Evolutionary conservation across 768 basidiomycete genomes (phyloP).

Genomic region (Mycena galopus): DNA sequence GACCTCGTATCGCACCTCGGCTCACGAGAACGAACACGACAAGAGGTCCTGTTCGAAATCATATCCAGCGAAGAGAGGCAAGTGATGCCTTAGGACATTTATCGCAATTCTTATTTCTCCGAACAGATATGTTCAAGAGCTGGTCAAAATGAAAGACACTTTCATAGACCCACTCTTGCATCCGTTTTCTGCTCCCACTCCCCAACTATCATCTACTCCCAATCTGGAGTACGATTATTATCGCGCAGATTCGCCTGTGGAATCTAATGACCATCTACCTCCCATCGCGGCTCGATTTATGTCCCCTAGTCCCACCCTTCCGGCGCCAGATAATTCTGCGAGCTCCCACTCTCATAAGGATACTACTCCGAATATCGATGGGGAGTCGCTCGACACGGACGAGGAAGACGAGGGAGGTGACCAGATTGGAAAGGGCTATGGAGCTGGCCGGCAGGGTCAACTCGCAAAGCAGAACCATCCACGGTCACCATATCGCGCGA

Average conservation of each 20-base stretch:
- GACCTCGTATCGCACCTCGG: slow-evolving; percentile 94
- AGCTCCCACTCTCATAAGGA: slow-evolving; percentile 56
- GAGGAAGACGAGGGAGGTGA: slow-evolving; percentile 77
- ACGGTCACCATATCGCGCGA: slow-evolving; percentile 80
- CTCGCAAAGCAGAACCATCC: slow-evolving; percentile 75
- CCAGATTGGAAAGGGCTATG: slow-evolving; percentile 61
- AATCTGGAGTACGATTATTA: slow-evolving; percentile 79
- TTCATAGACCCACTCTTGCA: slow-evolving; percentile 93
- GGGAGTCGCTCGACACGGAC: slow-evolving; percentile 76
- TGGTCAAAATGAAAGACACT: slow-evolving; percentile 92
- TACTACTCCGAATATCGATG: slow-evolving; percentile 74
- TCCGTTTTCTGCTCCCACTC: slow-evolving; percentile 72
- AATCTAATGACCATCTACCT: slow-evolving; percentile 80
- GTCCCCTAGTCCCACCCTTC: slow-evolving; percentile 68
- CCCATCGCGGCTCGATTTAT: slow-evolving; percentile 95
- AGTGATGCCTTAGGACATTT: slow-evolving; percentile 39
- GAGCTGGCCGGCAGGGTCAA: slow-evolving; percentile 44
- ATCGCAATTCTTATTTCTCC: slow-evolving; percentile 27
- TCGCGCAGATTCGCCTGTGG: slow-evolving; percentile 75
- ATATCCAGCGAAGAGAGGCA: slow-evolving; percentile 96
- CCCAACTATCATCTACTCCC: slow-evolving; percentile 68
- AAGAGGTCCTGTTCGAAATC: slow-evolving; percentile 97
- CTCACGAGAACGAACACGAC: slow-evolving; percentile 93
- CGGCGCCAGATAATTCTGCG: slow-evolving; percentile 28
- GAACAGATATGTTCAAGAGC: slow-evolving; percentile 90